These are phyloP conservation scores for Brassica napus DNA, from an alignment of 345 rosid genomes.

Conservation along the genomic window Da-Ae NC_063440.1:107501-108000, in stretches of 20 bases:
- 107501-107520: conserved; percentile 4
- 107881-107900: conserved; percentile 60
- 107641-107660: background rate
- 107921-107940: background rate
- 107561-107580: background rate
- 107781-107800: background rate
- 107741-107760: background rate
- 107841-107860: conserved; percentile 57
- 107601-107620: conserved; percentile 22
- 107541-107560: background rate
- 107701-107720: conserved; percentile 30
- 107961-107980: conserved; percentile 7
- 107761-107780: background rate
- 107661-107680: background rate
- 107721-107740: conserved; percentile 25
- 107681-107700: background rate
- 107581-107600: background rate
- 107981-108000: background rate
- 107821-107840: background rate
- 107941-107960: conserved; percentile 38
- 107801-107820: background rate
- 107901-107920: conserved; percentile 54
- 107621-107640: conserved; percentile 3
- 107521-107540: conserved; percentile 3
- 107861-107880: conserved; percentile 52